A percentile compares a stretch with the other conserved stretches of the same genome.
These are phyloP conservation scores for Malus hybrid DNA, from an alignment of 331 rosid species.

Conservation along the genomic window DNA sequence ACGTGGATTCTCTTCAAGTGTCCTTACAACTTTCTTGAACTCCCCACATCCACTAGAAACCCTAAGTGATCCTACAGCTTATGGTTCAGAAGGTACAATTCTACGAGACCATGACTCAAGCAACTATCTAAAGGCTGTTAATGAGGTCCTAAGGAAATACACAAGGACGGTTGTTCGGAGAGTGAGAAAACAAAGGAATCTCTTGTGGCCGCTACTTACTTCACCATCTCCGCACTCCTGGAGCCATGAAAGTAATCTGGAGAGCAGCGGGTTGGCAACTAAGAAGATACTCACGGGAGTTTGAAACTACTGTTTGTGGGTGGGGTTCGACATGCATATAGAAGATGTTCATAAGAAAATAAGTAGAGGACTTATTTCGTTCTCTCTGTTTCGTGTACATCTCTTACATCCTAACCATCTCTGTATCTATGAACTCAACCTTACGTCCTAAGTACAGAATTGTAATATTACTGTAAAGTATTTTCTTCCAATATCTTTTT, in stretches of 20 bases:
- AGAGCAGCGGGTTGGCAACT: conserved; percentile 21
- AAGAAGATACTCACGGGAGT: conserved; percentile 62
- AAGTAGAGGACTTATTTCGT: conserved; percentile 14
- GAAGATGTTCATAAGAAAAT: background rate
- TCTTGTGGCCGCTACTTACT: conserved; percentile 57
- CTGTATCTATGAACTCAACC: conserved; percentile 7
- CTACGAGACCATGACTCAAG: conserved; percentile 87
- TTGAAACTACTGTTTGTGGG: background rate
- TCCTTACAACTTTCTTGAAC: conserved; percentile 57
- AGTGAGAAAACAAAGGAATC: conserved; percentile 36
- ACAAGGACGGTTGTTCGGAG: conserved; percentile 24
- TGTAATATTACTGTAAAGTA: background rate
- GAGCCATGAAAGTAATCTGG: conserved; percentile 49
- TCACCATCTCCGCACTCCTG: conserved; percentile 67
- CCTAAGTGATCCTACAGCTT: conserved; percentile 84
- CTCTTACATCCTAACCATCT: background rate
- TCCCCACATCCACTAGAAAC: conserved; percentile 88
- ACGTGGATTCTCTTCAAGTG: conserved; percentile 43
- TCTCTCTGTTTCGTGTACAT: conserved; percentile 21
- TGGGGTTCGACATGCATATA: background rate
- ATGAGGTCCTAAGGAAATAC: conserved; percentile 45
- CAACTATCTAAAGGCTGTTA: conserved; percentile 71
- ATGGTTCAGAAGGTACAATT: conserved; percentile 79
- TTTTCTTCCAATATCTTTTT: too few species aligned
- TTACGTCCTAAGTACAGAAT: background rate